Conservation (phyloP, 2,329 filamentous ascomycete genomes). For the Didymosphaeria variabile region DNA sequence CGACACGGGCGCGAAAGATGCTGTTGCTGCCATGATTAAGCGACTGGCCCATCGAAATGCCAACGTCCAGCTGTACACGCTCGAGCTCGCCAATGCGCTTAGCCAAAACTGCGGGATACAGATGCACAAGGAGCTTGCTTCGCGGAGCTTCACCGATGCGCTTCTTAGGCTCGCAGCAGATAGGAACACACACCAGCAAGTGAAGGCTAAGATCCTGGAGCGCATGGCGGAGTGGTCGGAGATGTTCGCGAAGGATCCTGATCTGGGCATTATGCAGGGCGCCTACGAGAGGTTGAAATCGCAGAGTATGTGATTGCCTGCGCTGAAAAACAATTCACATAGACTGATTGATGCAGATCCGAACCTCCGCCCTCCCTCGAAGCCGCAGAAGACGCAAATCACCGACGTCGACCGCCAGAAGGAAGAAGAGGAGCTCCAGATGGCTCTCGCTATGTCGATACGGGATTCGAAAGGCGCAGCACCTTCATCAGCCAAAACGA, state of each 20-base stretch:
- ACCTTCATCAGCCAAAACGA: constrained; percentile 53
- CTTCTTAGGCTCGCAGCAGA: constrained; percentile 90
- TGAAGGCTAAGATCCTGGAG: constrained; percentile 96
- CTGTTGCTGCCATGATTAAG: constrained; percentile 89
- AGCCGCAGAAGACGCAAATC: constrained; percentile 90
- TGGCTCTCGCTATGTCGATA: constrained; percentile 90
- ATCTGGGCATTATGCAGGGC: constrained; percentile 97
- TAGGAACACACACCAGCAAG: constrained; percentile 92
- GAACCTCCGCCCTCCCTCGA: constrained; percentile 87
- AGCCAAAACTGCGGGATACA: constrained; percentile 89
- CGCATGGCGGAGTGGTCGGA: constrained; percentile 96
- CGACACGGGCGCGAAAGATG: constrained; percentile 76
- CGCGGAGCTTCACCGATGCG: constrained; percentile 92
- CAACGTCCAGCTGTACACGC: constrained; percentile 93
- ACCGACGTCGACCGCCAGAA: constrained; percentile 90
- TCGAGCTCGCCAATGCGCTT: constrained; percentile 87
- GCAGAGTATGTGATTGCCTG: constrained; percentile 58
- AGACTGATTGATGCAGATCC: constrained; percentile 69
- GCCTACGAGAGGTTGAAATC: constrained; percentile 88
- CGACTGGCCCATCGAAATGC: constrained; percentile 91
- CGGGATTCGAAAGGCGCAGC: constrained; percentile 74
- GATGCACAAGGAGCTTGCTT: constrained; percentile 89
- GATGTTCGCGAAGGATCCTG: constrained; percentile 89
- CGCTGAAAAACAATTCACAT: background rate
- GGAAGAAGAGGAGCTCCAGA: constrained; percentile 96